Evolutionary conservation across 345 rosid genomes (phyloP).

Genomic region (Moricandia moricandioides): DNA sequence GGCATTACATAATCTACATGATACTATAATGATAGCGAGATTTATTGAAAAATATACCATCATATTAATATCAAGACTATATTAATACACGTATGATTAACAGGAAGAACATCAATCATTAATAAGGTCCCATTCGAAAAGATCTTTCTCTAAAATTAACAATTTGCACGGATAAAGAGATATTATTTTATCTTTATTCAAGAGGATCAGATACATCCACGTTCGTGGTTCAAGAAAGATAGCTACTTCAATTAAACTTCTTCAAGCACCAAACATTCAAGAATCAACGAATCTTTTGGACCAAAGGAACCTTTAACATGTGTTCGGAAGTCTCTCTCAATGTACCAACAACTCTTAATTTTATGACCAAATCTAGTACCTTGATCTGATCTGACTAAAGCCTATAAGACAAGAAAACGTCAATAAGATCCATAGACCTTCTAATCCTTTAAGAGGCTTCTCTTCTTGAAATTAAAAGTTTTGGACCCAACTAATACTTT

Average conservation of each 20-base stretch:
- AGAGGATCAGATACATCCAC: constrained; percentile 33
- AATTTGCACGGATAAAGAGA: constrained; percentile 17
- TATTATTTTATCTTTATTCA: neutral
- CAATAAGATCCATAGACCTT: neutral
- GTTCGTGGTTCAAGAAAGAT: constrained; percentile 29
- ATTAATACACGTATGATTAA: constrained; percentile 9
- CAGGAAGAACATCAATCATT: constrained; percentile 22
- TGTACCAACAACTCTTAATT: constrained; percentile 9
- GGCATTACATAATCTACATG: neutral
- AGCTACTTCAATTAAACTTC: constrained; percentile 18
- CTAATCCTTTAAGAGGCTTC: neutral
- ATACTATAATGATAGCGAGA: neutral
- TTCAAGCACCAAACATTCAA: constrained; percentile 8
- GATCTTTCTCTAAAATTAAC: constrained; percentile 23
- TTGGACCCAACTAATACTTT: neutral
- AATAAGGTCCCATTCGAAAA: constrained; percentile 24
- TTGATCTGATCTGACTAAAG: constrained; percentile 20
- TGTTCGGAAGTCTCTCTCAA: neutral
- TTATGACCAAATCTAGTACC: constrained; percentile 24
- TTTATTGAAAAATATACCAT: neutral
- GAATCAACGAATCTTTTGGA: constrained; percentile 29
- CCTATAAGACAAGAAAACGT: constrained; percentile 54
- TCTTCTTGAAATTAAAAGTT: neutral
- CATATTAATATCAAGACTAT: neutral
- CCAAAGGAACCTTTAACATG: constrained; percentile 21